A percentile compares a stretch with the other conserved stretches of the same genome.
phyloP scores from a whole-genome alignment of 164 flowering plant genomes.

The Tetrastigma voinierianum region DNA sequence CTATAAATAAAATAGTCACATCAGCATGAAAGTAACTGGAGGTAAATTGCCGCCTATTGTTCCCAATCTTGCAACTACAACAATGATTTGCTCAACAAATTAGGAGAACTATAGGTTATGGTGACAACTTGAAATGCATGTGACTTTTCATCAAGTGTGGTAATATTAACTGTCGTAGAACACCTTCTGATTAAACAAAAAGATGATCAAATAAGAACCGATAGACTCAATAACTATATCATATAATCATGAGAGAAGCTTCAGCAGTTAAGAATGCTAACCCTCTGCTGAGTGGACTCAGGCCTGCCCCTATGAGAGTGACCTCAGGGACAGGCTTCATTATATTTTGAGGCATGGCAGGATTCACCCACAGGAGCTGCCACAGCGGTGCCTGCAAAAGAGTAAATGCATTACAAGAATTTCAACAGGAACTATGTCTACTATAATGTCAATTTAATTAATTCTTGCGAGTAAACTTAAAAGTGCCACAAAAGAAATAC shows the following conservation, averaged over 20 bases:
- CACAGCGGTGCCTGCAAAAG: constrained; percentile 79
- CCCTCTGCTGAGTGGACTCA: constrained; percentile 67
- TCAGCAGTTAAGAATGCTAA: constrained; percentile 64
- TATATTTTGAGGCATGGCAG: constrained; percentile 34
- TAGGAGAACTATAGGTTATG: neutral
- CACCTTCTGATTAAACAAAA: neutral
- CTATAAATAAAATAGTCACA: constrained; percentile 80
- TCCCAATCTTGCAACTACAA: constrained; percentile 97
- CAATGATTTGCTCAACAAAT: constrained; percentile 3
- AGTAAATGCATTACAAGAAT: neutral
- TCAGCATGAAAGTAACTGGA: constrained; percentile 93
- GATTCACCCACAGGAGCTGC: constrained; percentile 89
- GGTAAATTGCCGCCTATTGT: constrained; percentile 75
- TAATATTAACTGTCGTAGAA: neutral
- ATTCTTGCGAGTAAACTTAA: too few relatives aligned
- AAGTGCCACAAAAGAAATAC: too few relatives aligned
- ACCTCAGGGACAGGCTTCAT: constrained; percentile 28
- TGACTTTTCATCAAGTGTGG: neutral
- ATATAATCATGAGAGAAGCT: constrained; percentile 82
- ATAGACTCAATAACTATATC: neutral
- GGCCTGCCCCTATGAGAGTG: constrained; percentile 38
- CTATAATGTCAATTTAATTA: too few relatives aligned
- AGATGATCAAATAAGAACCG: constrained; percentile 7
- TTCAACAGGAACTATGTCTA: neutral
- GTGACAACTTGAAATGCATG: neutral